phyloP scores from a whole-genome alignment of 1,284 basidiomycete species.

The Trichosporon asahii region DNA sequence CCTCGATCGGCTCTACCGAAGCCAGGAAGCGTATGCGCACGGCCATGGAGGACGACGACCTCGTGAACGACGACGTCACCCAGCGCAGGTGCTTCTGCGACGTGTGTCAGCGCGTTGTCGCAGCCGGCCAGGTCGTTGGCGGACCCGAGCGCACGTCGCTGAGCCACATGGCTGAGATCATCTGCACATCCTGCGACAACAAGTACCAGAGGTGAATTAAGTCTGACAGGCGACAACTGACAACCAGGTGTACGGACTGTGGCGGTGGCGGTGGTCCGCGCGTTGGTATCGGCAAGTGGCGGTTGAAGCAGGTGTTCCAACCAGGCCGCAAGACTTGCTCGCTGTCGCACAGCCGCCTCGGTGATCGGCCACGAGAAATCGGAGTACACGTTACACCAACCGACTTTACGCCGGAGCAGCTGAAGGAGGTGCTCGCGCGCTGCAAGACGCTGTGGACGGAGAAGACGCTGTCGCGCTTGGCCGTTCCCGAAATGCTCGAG shows the following conservation, averaged over 20 bases:
- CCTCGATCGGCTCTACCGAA: conserved; percentile 38
- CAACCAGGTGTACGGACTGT: conserved; percentile 34
- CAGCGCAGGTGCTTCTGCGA: conserved; percentile 40
- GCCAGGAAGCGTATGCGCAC: conserved; percentile 43
- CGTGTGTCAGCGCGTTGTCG: conserved; percentile 48
- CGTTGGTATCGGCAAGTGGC: conserved; percentile 55
- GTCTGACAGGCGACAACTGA: background rate
- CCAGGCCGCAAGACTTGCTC: conserved; percentile 53
- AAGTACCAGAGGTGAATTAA: conserved; percentile 43
- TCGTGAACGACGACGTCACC: conserved; percentile 20
- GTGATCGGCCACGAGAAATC: conserved; percentile 45
- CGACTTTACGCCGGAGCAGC: conserved; percentile 45
- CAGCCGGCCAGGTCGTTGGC: conserved; percentile 36
- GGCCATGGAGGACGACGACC: conserved; percentile 44
- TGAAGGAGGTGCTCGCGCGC: conserved; percentile 46
- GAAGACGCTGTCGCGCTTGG: conserved; percentile 46
- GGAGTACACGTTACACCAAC: conserved; percentile 48
- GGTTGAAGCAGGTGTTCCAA: conserved; percentile 54
- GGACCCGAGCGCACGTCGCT: conserved; percentile 34
- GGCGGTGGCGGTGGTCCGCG: conserved; percentile 51
- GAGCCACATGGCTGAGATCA: conserved; percentile 39
- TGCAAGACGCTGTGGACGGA: conserved; percentile 51
- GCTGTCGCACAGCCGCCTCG: conserved; percentile 50
- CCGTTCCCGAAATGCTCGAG: conserved; percentile 52
- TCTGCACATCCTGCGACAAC: conserved; percentile 42